Evolutionary conservation across 148 eudicot genomes (phyloP).

Genomic region (Chenopodium quinoa): DNA sequence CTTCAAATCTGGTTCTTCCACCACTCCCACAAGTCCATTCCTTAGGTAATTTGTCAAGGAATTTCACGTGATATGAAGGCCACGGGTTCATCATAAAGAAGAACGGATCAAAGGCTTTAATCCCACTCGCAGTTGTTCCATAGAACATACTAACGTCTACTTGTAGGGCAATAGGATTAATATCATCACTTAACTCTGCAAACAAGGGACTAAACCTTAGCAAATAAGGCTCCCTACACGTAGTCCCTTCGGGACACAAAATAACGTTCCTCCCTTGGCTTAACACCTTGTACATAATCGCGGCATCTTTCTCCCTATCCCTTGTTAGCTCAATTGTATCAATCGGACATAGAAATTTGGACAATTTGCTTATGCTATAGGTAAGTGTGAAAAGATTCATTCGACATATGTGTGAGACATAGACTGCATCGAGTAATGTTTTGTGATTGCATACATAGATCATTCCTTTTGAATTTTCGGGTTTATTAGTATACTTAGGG

Average conservation of each 20-base stretch:
- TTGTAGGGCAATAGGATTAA: constrained; percentile 18
- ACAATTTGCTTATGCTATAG: constrained; percentile 28
- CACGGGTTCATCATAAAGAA: constrained; percentile 27
- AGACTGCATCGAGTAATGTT: constrained; percentile 22
- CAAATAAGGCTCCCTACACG: constrained; percentile 34
- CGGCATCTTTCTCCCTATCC: constrained; percentile 22
- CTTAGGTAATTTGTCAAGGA: constrained; percentile 31
- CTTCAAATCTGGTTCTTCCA: constrained; percentile 29
- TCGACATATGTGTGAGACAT: not conserved
- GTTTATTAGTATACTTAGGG: not conserved
- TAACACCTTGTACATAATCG: constrained; percentile 17
- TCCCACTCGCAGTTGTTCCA: constrained; percentile 32
- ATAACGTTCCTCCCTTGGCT: constrained; percentile 22
- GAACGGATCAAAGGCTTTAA: constrained; percentile 28
- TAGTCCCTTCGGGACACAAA: constrained; percentile 34
- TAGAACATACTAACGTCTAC: constrained; percentile 21
- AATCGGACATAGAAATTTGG: constrained; percentile 5
- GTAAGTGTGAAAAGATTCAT: not conserved
- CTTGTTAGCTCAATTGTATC: constrained; percentile 23
- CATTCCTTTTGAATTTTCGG: constrained; percentile 7
- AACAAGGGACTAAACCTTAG: constrained; percentile 36
- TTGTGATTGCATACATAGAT: constrained; percentile 30
- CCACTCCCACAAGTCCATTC: constrained; percentile 28
- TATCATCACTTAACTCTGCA: constrained; percentile 24
- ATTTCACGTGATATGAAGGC: constrained; percentile 18